Base-by-base conservation (phyloP, 257 asterid genomes). In the Rauvolfia tetraphylla region DNA sequence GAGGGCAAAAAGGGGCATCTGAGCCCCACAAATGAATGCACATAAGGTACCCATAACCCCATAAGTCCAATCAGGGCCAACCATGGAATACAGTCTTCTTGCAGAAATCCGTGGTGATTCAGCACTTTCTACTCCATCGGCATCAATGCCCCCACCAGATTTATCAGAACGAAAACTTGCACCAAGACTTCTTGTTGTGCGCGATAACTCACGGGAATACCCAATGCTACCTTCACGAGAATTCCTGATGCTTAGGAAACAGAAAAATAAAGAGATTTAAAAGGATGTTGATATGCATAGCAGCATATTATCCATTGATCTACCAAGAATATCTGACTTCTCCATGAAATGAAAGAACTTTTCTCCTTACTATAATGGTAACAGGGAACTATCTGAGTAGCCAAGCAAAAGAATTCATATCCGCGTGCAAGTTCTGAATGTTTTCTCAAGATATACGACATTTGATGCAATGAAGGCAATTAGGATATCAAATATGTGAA, bases 121-220 rank as follows among this genome's bases (percentile, higher is more conserved):
- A 27, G 66, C 79, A 49, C 67, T 70, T 75, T 89, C 97, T 29
- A 79, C 83, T 46, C 88, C 96, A 66, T 90, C 96, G 65, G 88
- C 89, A 51, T 92, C 98, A 69, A 89, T 78, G 66, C 89, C 78
- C 78, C 91, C 87, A 25, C 80, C 34, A 48, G 99, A 92, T 80
- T 80, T 94, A 82, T 95, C 98, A 4, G 99, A 95, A 68, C 89
- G 99, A 75, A 95, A 95, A 81, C 99, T 95, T 39, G 98, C 96
- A 29, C 98, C 98, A 17, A 74, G 83, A 73, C 99, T 95, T 80
- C 96, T 88, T n/a, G 92, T 83, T 29, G 93, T 88, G 71, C 94
- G 94, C 39, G 96, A 92, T 59, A 95, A 77, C 71, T 95, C 97
- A 42, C 96, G 85, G 3, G 97, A 95, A 84, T 81, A 86, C 75